Base-by-base conservation (phyloP, 2,329 filamentous ascomycete species). In the Fusarium odoratissimum region DNA sequence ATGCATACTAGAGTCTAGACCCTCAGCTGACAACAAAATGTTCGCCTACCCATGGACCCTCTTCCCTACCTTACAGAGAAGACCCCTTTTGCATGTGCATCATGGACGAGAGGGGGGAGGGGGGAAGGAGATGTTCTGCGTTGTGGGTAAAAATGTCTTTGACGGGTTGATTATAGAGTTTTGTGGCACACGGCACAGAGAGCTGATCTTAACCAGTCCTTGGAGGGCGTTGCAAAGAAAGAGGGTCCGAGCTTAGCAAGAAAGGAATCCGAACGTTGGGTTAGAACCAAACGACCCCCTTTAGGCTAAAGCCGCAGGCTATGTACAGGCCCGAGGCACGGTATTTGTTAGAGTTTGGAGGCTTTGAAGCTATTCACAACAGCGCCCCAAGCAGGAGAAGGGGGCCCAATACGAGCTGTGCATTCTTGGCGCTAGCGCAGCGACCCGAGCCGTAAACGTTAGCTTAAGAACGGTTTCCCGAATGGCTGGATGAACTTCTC, bases 401-500 rank as follows among this genome's bases (percentile, higher is more conserved):
- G 5, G 13, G 23, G 14, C 10, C 49, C 49, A 54, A 54, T 54
- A 54, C 25, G 23, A 54, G 23, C 14, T 40, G 33, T 17, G 49
- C 14, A 30, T 54, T 54, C 33, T n/a, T 40, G 19, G 33, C 58
- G 44, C 67, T 74, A 72, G 71, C 38, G 58, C 52, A 67, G 57
- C 71, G 73, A 70, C 48, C 70, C 67, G 73, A 72, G 64, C 73
- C 71, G 69, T 71, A 63, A 49, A 46, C 44, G 41, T 67, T 57
- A 49, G 64, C 35, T 28, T 42, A 19, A 38, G 33, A 61, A 45
- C 23, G n/a, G 31, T 41, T 31, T 51, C 40, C 62, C 52, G 62
- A 25, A 48, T 30, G 35, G 45, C 28, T 30, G 40, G 25, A 21
- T 12, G 38, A 35, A 5, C 19, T 12, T 31, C 63, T 37, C n/a